phyloP scores from a whole-genome alignment of 164 flowering plant genomes.

The Aristolochia contorta region DNA sequence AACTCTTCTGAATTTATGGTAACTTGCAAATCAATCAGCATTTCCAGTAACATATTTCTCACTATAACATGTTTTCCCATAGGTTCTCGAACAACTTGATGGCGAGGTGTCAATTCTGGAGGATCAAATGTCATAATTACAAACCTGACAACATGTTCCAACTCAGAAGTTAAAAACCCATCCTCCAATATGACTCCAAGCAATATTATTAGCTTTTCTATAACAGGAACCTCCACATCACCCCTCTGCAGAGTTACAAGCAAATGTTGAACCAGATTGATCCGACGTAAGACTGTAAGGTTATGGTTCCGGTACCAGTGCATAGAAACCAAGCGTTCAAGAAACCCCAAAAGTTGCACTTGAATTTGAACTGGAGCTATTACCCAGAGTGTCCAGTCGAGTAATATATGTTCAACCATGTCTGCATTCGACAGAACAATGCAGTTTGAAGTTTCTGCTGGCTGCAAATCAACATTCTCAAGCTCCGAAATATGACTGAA shows the following conservation, averaged over 20 bases:
- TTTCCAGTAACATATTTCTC: slow-evolving; percentile 92
- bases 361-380: slow-evolving; percentile 77
- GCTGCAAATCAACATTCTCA: slow-evolving; percentile 53
- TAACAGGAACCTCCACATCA: slow-evolving; percentile 95
- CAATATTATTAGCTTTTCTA: slow-evolving; percentile 87
- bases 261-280: slow-evolving; percentile 93
- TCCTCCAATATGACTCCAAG: slow-evolving; percentile 95
- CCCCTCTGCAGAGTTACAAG: slow-evolving; percentile 95
- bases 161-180: slow-evolving; percentile 87
- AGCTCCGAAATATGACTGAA: slow-evolving; percentile 90
- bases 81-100: slow-evolving; percentile 60
- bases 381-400: slow-evolving; percentile 99
- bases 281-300: slow-evolving; percentile 78
- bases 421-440: slow-evolving; percentile 92
- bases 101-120: slow-evolving; percentile 48
- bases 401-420: slow-evolving; percentile 96
- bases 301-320: slow-evolving; percentile 99
- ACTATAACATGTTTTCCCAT: slow-evolving; percentile 99
- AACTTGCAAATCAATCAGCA: slow-evolving; percentile 95
- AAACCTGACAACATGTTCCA: slow-evolving; percentile 90
- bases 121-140: slow-evolving; percentile 99
- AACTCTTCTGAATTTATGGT: slow-evolving; percentile 80
- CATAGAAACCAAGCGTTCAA: slow-evolving; percentile 95
- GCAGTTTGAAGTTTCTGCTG: slow-evolving; percentile 83
- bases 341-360: slow-evolving; percentile 84